phyloP scores from a whole-genome alignment of 768 basidiomycete species.

The Leucosporidium creatinivorum region DNA sequence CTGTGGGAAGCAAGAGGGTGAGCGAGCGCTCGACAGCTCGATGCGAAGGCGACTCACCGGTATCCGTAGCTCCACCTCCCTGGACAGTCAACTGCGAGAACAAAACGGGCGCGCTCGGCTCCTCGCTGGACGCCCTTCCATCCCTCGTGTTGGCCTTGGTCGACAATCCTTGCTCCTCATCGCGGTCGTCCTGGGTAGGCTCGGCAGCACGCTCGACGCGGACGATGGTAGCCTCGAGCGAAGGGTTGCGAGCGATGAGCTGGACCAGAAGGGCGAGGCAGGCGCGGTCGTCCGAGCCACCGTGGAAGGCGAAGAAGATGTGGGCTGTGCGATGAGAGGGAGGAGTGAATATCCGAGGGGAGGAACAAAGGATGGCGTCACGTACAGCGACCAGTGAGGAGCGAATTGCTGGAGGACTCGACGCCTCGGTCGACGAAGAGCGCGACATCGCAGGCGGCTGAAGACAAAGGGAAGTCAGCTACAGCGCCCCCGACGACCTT shows the following conservation, averaged over 20 bases:
- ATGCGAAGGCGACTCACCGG: too few relatives aligned
- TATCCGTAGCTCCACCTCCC: conserved; percentile 10
- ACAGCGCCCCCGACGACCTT: too few relatives aligned
- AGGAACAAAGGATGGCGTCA: background rate
- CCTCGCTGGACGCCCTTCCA: background rate
- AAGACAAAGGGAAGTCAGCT: background rate
- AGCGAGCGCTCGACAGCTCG: too few relatives aligned
- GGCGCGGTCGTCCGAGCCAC: conserved; percentile 86
- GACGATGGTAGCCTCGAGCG: conserved; percentile 67
- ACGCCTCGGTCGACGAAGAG: conserved; percentile 22
- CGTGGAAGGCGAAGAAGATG: conserved; percentile 82
- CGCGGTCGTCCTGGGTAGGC: conserved; percentile 16
- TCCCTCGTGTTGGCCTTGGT: background rate
- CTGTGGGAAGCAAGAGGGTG: background rate
- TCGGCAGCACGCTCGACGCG: conserved; percentile 45
- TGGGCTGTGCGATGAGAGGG: conserved; percentile 44
- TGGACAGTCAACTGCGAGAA: conserved; percentile 11
- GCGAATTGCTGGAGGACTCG: background rate
- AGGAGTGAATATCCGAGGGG: background rate
- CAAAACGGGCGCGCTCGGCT: background rate
- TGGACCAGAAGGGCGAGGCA: conserved; percentile 77
- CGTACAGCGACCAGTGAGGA: background rate
- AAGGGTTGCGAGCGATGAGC: conserved; percentile 61
- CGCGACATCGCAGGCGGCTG: conserved; percentile 27
- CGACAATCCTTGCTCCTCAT: background rate